Evolutionary conservation across 495 filamentous ascomycete species (phyloP).

Genomic region (Daldinia vernicosa): DNA sequence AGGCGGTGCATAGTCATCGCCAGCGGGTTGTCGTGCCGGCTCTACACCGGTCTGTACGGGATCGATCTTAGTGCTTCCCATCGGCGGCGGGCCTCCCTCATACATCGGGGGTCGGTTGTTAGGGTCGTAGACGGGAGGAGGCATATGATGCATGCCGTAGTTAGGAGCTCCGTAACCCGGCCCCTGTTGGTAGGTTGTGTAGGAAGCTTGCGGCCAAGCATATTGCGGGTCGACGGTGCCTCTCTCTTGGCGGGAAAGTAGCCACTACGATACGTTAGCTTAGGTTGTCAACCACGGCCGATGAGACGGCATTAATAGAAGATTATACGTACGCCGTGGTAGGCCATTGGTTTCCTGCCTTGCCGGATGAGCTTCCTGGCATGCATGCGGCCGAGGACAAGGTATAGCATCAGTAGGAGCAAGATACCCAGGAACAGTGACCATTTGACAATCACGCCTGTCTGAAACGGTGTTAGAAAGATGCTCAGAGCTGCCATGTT

Average conservation of each 20-base stretch:
- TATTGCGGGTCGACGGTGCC: slow-evolving; percentile 63
- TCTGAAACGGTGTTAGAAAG: slow-evolving; percentile 50
- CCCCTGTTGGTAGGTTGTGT: slow-evolving; percentile 44
- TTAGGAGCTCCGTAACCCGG: slow-evolving; percentile 40
- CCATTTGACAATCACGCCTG: slow-evolving; percentile 72
- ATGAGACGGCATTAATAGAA: neutral
- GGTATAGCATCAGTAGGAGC: slow-evolving; percentile 60
- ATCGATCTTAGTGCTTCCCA: slow-evolving; percentile 65
- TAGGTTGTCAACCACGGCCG: neutral
- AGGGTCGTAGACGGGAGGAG: slow-evolving; percentile 63
- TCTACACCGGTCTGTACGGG: slow-evolving; percentile 58
- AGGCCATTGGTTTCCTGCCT: slow-evolving; percentile 67
- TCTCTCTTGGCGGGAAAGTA: slow-evolving; percentile 64
- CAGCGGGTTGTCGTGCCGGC: slow-evolving; percentile 37
- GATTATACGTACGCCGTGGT: slow-evolving; percentile 68
- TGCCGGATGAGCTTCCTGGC: slow-evolving; percentile 69
- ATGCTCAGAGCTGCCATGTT: neutral
- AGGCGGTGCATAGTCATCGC: slow-evolving; percentile 53
- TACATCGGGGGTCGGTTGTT: slow-evolving; percentile 59
- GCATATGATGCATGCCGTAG: slow-evolving; percentile 67
- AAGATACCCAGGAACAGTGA: slow-evolving; percentile 67
- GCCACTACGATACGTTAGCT: slow-evolving; percentile 60
- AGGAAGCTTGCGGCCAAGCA: slow-evolving; percentile 52
- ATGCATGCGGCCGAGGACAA: slow-evolving; percentile 71
- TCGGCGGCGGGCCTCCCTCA: slow-evolving; percentile 64